Evolutionary conservation across 2,329 filamentous ascomycete genomes (phyloP).

Genomic region (Sclerotinia spermophila): DNA sequence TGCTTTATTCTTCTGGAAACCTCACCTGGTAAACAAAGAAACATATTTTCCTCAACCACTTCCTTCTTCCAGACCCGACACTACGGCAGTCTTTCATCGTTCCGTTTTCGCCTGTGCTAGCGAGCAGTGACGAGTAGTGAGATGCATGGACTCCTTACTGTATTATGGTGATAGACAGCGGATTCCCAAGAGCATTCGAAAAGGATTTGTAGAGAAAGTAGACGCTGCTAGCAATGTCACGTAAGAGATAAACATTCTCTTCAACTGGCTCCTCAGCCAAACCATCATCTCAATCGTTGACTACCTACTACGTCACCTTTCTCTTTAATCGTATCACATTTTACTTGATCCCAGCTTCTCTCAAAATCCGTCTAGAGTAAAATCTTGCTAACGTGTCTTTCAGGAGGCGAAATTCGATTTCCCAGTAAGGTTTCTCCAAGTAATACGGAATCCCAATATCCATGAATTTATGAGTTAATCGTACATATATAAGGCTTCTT

Average conservation of each 20-base stretch:
- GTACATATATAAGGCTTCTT: not conserved
- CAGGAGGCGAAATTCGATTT: not conserved
- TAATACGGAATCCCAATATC: not conserved
- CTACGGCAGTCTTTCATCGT: no score
- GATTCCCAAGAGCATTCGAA: not conserved
- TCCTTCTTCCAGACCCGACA: not conserved
- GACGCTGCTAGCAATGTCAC: not conserved
- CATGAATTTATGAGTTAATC: no score
- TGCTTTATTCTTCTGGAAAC: not conserved
- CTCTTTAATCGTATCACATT: not conserved
- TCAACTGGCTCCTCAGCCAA: not conserved
- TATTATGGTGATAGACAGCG: not conserved
- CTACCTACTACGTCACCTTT: not conserved
- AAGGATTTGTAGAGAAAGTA: rapidly evolving
- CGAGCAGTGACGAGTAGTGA: not conserved
- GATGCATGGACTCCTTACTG: not conserved
- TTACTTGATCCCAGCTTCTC: not conserved
- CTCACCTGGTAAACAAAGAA: not conserved
- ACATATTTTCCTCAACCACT: not conserved
- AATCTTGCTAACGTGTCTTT: not conserved
- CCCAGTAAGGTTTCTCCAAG: no score
- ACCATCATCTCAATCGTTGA: not conserved
- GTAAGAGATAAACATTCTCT: not conserved
- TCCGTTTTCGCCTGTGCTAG: rapidly evolving
- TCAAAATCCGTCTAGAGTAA: no score